Evolutionary conservation across 164 flowering plant species (phyloP).

Genomic region (Akebia trifoliata): DNA sequence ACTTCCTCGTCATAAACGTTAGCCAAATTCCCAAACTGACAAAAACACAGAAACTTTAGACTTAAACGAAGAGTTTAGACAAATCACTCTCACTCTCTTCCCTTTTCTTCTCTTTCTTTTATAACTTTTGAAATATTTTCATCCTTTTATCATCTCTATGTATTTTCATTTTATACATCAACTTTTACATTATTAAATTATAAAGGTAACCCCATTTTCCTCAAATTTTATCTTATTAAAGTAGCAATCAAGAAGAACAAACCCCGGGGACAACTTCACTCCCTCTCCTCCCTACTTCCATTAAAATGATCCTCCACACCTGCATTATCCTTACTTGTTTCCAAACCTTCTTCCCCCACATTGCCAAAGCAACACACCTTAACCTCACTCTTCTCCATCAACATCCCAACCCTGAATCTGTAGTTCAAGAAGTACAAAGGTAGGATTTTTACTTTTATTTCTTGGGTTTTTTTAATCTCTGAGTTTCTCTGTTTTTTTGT

Average conservation of each 20-base stretch:
- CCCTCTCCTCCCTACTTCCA: neutral
- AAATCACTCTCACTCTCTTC: no score
- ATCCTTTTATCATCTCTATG: no score
- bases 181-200: no score
- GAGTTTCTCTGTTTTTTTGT: neutral
- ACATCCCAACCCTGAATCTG: conserved; percentile 30
- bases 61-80: no score
- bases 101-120: no score
- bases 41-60: no score
- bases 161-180: no score
- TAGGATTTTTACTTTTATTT: conserved; percentile 10
- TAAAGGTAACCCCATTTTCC: neutral
- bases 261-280: neutral
- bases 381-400: conserved; percentile 29
- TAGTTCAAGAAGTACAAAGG: conserved; percentile 37
- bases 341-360: neutral
- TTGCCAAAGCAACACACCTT: conserved; percentile 4
- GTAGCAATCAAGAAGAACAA: neutral
- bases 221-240: neutral
- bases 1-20: no score
- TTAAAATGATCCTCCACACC: conserved; percentile 19
- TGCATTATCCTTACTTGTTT: conserved; percentile 27
- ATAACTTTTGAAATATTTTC: no score
- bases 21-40: no score
- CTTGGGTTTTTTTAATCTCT: neutral